Evolutionary conservation across 768 basidiomycete genomes (phyloP).

Genomic region (Naematelia aurantialba): DNA sequence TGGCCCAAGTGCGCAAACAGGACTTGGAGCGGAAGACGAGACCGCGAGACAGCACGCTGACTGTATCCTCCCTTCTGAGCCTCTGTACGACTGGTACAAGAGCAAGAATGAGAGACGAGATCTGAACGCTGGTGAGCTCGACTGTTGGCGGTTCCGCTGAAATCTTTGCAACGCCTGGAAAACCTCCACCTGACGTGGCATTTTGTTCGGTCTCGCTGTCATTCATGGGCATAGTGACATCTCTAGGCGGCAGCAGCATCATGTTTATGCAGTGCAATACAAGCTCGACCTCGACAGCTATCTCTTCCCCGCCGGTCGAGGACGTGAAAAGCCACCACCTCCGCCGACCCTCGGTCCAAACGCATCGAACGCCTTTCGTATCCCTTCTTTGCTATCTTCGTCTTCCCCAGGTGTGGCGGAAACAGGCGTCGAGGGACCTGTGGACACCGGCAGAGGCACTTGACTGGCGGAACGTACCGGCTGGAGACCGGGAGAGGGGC

Average conservation of each 20-base stretch:
- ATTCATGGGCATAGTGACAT: background rate
- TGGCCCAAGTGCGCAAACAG: background rate
- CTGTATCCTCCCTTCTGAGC: background rate
- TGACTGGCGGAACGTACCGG: conserved; percentile 27
- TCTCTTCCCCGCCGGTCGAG: conserved; percentile 42
- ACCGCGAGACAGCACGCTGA: background rate
- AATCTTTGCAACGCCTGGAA: background rate
- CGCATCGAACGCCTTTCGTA: conserved; percentile 42
- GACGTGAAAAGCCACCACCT: conserved; percentile 43
- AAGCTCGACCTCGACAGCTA: background rate
- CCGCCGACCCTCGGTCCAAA: conserved; percentile 46
- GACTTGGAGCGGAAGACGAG: background rate
- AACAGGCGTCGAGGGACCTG: conserved; percentile 25
- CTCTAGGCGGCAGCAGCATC: no score
- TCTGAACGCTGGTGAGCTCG: background rate
- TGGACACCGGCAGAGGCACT: conserved; percentile 31
- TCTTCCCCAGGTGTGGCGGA: conserved; percentile 5
- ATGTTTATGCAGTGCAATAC: conserved; percentile 1
- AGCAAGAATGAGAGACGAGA: no score
- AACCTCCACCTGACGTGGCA: background rate
- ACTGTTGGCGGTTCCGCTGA: background rate
- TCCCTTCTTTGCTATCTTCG: conserved; percentile 36
- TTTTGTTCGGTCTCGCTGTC: background rate
- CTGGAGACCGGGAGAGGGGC: conserved; percentile 20
- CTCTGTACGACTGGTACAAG: background rate